A percentile compares a stretch with the other conserved stretches of the same genome.
Evolutionary conservation across 495 filamentous ascomycete species (phyloP).

Genomic region (Hypoxylon lenormandii): DNA sequence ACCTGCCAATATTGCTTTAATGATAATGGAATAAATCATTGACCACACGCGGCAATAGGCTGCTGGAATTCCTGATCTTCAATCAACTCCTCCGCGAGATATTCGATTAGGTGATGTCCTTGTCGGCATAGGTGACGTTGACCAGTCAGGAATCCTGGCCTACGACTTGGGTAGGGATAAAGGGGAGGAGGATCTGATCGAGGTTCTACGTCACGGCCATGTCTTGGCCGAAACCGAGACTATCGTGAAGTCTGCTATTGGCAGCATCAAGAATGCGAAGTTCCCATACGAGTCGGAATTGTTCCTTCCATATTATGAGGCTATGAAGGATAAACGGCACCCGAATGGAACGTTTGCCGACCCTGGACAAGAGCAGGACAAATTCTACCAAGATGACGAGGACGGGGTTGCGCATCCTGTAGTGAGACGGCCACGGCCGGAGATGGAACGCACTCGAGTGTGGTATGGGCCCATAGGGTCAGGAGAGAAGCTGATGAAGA

Average conservation of each 20-base stretch:
- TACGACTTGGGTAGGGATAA: conserved; percentile 51
- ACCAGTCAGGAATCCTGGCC: conserved; percentile 37
- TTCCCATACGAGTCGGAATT: conserved; percentile 18
- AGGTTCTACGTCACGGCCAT: conserved; percentile 41
- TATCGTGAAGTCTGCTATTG: conserved; percentile 44
- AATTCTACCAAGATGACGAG: conserved; percentile 24
- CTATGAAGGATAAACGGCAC: conserved; percentile 38
- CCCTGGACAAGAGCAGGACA: conserved; percentile 48
- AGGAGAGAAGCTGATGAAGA: conserved; percentile 48
- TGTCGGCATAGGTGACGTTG: conserved; percentile 42
- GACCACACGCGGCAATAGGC: no score
- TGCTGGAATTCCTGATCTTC: conserved; percentile 31
- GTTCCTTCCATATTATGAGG: conserved; percentile 44
- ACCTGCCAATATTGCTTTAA: no score
- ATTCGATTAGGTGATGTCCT: conserved; percentile 59
- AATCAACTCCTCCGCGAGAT: conserved; percentile 45
- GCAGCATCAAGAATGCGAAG: conserved; percentile 37
- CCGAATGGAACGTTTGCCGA: conserved; percentile 35
- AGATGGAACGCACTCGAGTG: conserved; percentile 36
- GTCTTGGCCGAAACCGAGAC: conserved; percentile 41
- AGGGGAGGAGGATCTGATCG: conserved; percentile 23
- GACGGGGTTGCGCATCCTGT: conserved; percentile 17
- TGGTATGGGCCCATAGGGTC: conserved; percentile 53
- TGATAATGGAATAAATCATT: no score
- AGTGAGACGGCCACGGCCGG: conserved; percentile 27